Evolutionary conservation across 2,329 filamentous ascomycete species (phyloP).

Genomic region (Dactylellina parvicollis): DNA sequence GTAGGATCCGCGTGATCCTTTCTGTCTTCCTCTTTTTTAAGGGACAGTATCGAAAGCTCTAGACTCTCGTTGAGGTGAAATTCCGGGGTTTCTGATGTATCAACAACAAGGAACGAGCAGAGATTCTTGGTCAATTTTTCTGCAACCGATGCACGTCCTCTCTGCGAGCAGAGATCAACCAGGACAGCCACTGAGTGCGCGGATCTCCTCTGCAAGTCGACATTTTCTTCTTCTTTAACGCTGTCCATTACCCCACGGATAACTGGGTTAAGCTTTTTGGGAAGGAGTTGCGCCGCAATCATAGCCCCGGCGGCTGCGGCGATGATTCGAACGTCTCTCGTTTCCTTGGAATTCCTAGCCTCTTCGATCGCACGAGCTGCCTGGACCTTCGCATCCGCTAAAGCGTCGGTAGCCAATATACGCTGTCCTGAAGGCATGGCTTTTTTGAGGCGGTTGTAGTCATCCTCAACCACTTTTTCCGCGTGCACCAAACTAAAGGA

Average conservation of each 20-base stretch:
- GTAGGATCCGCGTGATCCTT: constrained; percentile 90
- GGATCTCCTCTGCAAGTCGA: constrained; percentile 85
- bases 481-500: constrained; percentile 90
- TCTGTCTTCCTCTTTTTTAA: constrained; percentile 96
- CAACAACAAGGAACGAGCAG: constrained; percentile 96
- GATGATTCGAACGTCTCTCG: constrained; percentile 84
- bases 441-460: constrained; percentile 89
- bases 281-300: constrained; percentile 84
- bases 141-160: constrained; percentile 82
- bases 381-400: constrained; percentile 79
- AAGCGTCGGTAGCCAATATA: constrained; percentile 79
- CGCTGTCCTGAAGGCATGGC: constrained; percentile 87
- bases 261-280: constrained; percentile 90
- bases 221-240: constrained; percentile 91
- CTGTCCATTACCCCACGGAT: constrained; percentile 99
- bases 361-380: constrained; percentile 79
- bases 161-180: constrained; percentile 84
- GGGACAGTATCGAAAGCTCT: constrained; percentile 83
- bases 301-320: constrained; percentile 87
- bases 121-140: constrained; percentile 96
- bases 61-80: constrained; percentile 84
- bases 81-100: constrained; percentile 96
- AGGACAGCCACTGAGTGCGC: constrained; percentile 84
- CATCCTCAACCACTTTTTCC: constrained; percentile 83
- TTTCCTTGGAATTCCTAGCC: constrained; percentile 79